Percentiles rank a stretch among this genome's conserved stretches.
Evolutionary conservation across 2,329 filamentous ascomycete genomes (phyloP).

Genomic region (Paecilomyces variotii): DNA sequence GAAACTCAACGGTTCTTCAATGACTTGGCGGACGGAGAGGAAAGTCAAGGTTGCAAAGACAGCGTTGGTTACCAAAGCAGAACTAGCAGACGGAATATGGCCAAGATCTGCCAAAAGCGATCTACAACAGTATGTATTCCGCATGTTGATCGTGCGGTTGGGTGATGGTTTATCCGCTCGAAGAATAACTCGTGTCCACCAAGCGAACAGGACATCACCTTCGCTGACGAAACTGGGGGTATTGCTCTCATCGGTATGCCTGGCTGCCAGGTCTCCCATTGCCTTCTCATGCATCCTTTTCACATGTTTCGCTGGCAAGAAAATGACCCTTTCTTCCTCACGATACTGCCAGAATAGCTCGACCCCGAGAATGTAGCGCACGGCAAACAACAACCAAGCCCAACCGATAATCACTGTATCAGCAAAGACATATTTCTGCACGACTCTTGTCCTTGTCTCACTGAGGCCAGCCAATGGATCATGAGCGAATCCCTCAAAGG

Average conservation of each 20-base stretch:
- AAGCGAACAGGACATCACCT: slow-evolving; percentile 40
- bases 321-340: slow-evolving; percentile 34
- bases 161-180: slow-evolving; percentile 16
- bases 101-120: background rate
- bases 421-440: background rate
- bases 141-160: background rate
- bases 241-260: background rate
- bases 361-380: slow-evolving; percentile 22
- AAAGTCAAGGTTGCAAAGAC: background rate
- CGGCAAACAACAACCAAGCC: slow-evolving; percentile 16
- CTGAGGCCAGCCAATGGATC: slow-evolving; percentile 29
- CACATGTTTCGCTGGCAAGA: slow-evolving; percentile 28
- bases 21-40: slow-evolving; percentile 2
- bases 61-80: too few species aligned
- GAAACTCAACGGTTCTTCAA: slow-evolving; percentile 6
- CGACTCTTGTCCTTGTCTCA: background rate
- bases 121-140: background rate
- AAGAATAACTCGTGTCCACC: slow-evolving; percentile 26
- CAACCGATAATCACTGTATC: slow-evolving; percentile 2
- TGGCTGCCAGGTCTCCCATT: slow-evolving; percentile 5
- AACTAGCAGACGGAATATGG: too few species aligned
- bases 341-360: slow-evolving; percentile 24
- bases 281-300: slow-evolving; percentile 17
- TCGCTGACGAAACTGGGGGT: slow-evolving; percentile 36
- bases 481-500: slow-evolving; percentile 24